A percentile compares a stretch with the other conserved stretches of the same genome.
Evolutionary conservation across 257 asterid species (phyloP).

Genomic region (Paulownia fortunei): DNA sequence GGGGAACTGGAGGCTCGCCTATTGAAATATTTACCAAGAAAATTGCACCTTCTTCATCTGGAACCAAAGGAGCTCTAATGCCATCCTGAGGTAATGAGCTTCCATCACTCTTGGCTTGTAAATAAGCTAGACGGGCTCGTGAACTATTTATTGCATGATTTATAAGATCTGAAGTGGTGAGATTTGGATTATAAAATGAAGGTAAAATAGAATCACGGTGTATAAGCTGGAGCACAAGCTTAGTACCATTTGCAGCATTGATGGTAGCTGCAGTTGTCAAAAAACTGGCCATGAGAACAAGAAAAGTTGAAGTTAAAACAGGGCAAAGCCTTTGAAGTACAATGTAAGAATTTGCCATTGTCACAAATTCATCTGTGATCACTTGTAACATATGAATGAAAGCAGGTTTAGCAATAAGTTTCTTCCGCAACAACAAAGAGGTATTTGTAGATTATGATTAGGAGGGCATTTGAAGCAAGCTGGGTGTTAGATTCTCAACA

Average conservation of each 20-base stretch:
- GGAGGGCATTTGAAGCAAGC: neutral
- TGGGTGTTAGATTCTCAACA: conserved; percentile 5
- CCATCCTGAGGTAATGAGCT: neutral
- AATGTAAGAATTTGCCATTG: conserved; percentile 19
- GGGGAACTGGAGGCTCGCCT: conserved; percentile 37
- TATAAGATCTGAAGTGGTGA: too few relatives aligned
- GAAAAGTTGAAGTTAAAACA: neutral
- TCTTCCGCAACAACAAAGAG: neutral
- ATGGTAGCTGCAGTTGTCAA: neutral
- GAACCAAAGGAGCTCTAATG: conserved; percentile 23
- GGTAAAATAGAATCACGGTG: conserved; percentile 21
- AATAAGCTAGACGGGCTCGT: neutral
- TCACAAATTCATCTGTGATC: neutral
- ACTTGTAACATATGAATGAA: neutral
- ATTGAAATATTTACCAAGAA: conserved; percentile 37
- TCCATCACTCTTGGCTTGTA: neutral
- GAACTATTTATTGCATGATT: neutral
- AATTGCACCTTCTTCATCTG: neutral
- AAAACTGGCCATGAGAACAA: conserved; percentile 8
- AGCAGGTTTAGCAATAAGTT: neutral
- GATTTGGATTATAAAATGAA: neutral
- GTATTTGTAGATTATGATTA: neutral
- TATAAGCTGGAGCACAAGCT: conserved; percentile 25
- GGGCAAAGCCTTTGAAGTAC: neutral
- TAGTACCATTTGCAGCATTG: neutral